Base-by-base conservation (phyloP, 352 stramenopile genomes). In the Pelagophyceae sp. region DNA sequence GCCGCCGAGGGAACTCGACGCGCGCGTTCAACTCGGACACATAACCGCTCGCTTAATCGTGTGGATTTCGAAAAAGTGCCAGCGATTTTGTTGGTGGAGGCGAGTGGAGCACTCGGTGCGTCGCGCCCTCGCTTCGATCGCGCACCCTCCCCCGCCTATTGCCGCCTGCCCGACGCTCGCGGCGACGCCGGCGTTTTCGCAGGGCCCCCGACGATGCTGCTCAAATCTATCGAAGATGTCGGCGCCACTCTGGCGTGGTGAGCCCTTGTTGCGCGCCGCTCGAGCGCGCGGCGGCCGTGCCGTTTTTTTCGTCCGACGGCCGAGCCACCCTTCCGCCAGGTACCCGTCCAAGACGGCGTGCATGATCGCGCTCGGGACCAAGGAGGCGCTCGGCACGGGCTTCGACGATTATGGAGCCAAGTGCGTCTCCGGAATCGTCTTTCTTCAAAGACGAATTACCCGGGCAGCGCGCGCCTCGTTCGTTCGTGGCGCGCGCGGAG, bases 341-440 rank as follows among this genome's bases (percentile, higher is more conserved):
- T 54, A 23, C 45, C 45, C 45, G 23, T 54, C 45, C 45, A 84
- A 38, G 87, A 86, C 77, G 45, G 80, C 84, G 45, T 88, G 92
- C 80, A 82, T 94, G 72, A 84, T 95, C 77, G 90, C 90, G 81
- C 86, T 94, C 40, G 90, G 90, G 72, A 90, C 87, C 79, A 95
- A 98, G 90, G 95, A 97, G 81, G 94, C 95, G 77, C 92, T 93
- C 78, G 94, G 94, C 76, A 89, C 88, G 70, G 93, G 93, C 70
- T 99, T 99, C 83, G 96, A 98, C 81, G 95, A 98, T 85, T 98
- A 94, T 64, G 95, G 96, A 45, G 95, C 95, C 72, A 91, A 97
- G n/a, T n/a, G n/a, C n/a, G n/a, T n/a, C n/a, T n/a, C n/a, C n/a
- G n/a, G n/a, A n/a, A n/a, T n/a, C n/a, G n/a, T n/a, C n/a, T n/a